Percentiles rank a stretch among this genome's conserved stretches.
Evolutionary conservation across 768 basidiomycete genomes (phyloP).

Genomic region (Termitomyces sp.): DNA sequence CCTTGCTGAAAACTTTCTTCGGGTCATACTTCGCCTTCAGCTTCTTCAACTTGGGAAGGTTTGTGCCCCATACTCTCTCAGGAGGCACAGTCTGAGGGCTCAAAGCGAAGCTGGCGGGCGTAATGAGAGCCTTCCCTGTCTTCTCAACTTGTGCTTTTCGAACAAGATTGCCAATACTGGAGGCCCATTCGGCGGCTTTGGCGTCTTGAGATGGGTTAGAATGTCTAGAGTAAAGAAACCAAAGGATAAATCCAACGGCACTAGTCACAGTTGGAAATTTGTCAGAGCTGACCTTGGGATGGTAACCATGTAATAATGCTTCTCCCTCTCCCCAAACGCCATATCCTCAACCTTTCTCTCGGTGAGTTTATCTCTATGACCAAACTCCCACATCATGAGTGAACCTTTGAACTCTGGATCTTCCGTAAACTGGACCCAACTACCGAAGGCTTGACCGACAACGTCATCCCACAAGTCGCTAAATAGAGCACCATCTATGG

Average conservation of each 20-base stretch:
- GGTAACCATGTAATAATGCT: conserved; percentile 5
- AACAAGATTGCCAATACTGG: not conserved
- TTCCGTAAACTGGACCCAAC: conserved; percentile 18
- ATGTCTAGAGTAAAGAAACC: not conserved
- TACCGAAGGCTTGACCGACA: conserved; percentile 7
- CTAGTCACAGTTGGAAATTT: not conserved
- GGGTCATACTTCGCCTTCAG: conserved; percentile 28
- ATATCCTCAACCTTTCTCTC: conserved; percentile 3
- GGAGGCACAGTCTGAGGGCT: conserved; percentile 14
- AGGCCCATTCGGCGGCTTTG: not conserved
- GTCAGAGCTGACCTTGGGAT: conserved; percentile 6
- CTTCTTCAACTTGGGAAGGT: conserved; percentile 19
- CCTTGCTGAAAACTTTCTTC: conserved; percentile 17
- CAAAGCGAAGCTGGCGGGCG: not conserved
- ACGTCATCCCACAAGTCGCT: conserved; percentile 17
- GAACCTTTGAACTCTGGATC: conserved; percentile 6
- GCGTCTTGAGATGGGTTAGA: not conserved
- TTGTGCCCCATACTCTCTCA: conserved; percentile 22
- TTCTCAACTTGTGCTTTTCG: not conserved
- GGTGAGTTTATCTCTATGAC: conserved; percentile 12
- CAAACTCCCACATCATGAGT: conserved; percentile 16
- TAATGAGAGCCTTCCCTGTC: conserved; percentile 6
- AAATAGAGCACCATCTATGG: conserved; percentile 15
- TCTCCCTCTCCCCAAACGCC: conserved; percentile 3
- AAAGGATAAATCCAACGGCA: not conserved